Percentiles rank a stretch among this genome's conserved stretches.
Conservation (phyloP, 257 asterid species). For the Gynochthodes officinalis region DNA sequence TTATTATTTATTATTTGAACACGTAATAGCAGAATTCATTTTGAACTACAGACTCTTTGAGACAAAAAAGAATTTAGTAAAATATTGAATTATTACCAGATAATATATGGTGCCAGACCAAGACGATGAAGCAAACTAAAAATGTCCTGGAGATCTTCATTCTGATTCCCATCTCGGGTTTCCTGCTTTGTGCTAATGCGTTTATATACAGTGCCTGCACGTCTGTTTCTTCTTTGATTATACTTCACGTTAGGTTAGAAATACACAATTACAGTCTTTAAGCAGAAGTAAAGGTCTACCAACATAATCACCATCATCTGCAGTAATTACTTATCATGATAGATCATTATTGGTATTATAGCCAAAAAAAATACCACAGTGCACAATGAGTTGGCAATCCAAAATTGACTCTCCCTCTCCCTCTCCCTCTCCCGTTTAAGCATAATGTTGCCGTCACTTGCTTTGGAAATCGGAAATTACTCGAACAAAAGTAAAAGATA, state of each 20-base stretch:
- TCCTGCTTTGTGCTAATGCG: not conserved
- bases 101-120: slow-evolving; percentile 26
- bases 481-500: not conserved
- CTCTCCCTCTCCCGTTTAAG: slow-evolving; percentile 3
- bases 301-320: not conserved
- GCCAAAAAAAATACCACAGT: not conserved
- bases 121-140: slow-evolving; percentile 19
- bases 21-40: no score
- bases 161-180: not conserved
- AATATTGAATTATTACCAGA: slow-evolving; percentile 43
- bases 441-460: slow-evolving; percentile 16
- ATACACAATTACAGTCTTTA: slow-evolving; percentile 26
- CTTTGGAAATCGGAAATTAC: slow-evolving; percentile 21
- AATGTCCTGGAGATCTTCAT: slow-evolving; percentile 33
- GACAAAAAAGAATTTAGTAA: no score
- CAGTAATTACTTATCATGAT: no score
- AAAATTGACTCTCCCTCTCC: slow-evolving; percentile 14
- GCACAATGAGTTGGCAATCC: slow-evolving; percentile 11
- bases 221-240: slow-evolving; percentile 43
- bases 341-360: no score
- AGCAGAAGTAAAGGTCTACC: slow-evolving; percentile 31
- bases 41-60: no score
- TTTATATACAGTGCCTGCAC: not conserved
- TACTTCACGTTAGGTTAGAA: slow-evolving; percentile 54
- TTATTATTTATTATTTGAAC: no score